Conservation (phyloP, 1,284 basidiomycete genomes). For the Microstroma glucosiphilum region DNA sequence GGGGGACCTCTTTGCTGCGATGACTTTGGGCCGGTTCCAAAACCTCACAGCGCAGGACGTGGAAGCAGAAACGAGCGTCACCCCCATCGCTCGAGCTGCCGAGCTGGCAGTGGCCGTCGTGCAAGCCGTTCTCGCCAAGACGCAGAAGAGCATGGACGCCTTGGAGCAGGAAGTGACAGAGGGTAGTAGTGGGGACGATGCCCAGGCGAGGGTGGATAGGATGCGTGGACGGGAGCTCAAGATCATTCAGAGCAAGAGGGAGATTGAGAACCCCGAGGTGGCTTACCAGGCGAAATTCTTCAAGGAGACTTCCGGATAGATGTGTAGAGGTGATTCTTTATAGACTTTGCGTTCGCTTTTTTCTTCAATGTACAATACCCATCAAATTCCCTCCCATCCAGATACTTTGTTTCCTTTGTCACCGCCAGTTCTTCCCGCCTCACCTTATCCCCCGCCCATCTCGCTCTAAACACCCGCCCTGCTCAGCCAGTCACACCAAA, state of each 20-base stretch:
- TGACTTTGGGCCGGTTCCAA: conserved; percentile 73
- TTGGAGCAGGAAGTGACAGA: conserved; percentile 7
- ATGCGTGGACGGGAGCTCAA: conserved; percentile 44
- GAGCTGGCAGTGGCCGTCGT: conserved; percentile 69
- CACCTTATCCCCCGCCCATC: too few relatives aligned
- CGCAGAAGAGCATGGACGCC: conserved; percentile 20
- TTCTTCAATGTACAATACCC: too few relatives aligned
- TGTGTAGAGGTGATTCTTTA: too few relatives aligned
- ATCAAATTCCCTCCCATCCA: too few relatives aligned
- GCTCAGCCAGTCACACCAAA: too few relatives aligned
- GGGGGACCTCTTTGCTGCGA: conserved; percentile 91
- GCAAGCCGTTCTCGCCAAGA: conserved; percentile 65
- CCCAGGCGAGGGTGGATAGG: conserved; percentile 30
- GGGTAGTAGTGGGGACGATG: conserved; percentile 16
- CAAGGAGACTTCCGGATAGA: too few relatives aligned
- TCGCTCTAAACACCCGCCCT: not conserved
- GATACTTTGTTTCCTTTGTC: too few relatives aligned
- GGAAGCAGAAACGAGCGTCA: conserved; percentile 53
- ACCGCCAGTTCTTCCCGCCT: too few relatives aligned
- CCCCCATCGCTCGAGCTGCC: conserved; percentile 56
- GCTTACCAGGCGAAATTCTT: conserved; percentile 32
- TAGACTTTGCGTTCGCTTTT: too few relatives aligned
- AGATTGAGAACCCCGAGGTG: conserved; percentile 38
- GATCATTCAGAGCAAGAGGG: conserved; percentile 38
- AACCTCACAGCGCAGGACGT: conserved; percentile 1